Percentiles rank a stretch among this genome's conserved stretches.
Conservation (phyloP, 2,329 filamentous ascomycete species). For the Penicillium sp. region DNA sequence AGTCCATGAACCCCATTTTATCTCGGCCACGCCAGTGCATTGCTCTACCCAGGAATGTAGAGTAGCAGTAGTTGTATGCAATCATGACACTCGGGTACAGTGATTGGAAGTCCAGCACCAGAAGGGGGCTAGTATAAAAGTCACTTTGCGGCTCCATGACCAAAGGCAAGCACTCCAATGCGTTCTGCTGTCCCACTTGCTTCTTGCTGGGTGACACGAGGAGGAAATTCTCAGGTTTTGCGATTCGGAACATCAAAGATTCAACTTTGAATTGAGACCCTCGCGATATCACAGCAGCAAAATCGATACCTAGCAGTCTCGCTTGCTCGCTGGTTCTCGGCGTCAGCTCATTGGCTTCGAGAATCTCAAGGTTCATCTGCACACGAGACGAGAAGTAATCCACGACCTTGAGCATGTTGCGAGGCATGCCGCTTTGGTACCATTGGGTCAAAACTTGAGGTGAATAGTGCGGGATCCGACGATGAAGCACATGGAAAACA, state of each 20-base stretch:
- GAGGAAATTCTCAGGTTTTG: slow-evolving; percentile 93
- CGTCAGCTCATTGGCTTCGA: slow-evolving; percentile 87
- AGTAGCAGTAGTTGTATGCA: slow-evolving; percentile 98
- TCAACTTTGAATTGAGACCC: slow-evolving; percentile 99
- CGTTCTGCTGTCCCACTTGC: slow-evolving; percentile 92
- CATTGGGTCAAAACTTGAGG: slow-evolving; percentile 78
- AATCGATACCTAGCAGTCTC: slow-evolving; percentile 87
- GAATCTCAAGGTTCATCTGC: slow-evolving; percentile 82
- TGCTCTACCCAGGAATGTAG: slow-evolving; percentile 87
- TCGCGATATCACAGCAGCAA: slow-evolving; percentile 91
- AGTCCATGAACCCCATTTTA: slow-evolving; percentile 94
- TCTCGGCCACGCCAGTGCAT: slow-evolving; percentile 84
- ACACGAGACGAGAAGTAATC: slow-evolving; percentile 76
- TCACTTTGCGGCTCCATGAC: slow-evolving; percentile 97
- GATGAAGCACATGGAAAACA: slow-evolving; percentile 84
- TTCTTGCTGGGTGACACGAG: slow-evolving; percentile 86
- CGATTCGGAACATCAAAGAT: slow-evolving; percentile 97
- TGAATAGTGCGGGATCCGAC: slow-evolving; percentile 83
- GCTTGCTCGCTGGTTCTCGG: slow-evolving; percentile 92
- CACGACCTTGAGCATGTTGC: slow-evolving; percentile 73
- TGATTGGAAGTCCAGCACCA: slow-evolving; percentile 95
- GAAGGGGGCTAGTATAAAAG: slow-evolving; percentile 85
- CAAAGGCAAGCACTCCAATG: slow-evolving; percentile 87
- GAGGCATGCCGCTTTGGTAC: slow-evolving; percentile 70
- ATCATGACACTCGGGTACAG: slow-evolving; percentile 98